A percentile compares a stretch with the other conserved stretches of the same genome.
Evolutionary conservation across 108 stramenopile genomes (phyloP).

Genomic region (Bacterosira constricta): DNA sequence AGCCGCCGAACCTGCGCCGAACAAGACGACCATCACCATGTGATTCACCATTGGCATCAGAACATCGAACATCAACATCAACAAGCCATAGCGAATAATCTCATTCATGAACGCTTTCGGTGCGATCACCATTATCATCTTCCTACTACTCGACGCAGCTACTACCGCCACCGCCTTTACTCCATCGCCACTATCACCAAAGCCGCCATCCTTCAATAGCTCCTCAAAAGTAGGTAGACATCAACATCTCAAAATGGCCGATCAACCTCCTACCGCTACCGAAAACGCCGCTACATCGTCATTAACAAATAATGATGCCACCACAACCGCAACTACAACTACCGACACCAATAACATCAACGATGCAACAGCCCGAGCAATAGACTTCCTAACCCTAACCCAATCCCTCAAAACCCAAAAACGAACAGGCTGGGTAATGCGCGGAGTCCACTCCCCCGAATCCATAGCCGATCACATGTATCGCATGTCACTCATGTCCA

Average conservation of each 20-base stretch:
- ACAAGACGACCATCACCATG: neutral
- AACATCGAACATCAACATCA: no score
- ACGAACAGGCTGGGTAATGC: constrained; percentile 75
- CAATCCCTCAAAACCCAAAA: constrained; percentile 70
- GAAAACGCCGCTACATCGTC: neutral
- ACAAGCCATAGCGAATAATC: no score
- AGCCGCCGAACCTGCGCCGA: no score
- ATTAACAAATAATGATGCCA: no score
- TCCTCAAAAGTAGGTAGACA: no score
- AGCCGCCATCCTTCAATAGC: no score
- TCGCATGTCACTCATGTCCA: constrained; percentile 70
- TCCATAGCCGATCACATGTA: constrained; percentile 83
- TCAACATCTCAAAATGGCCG: neutral
- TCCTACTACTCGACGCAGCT: no score
- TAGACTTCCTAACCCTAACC: constrained; percentile 69
- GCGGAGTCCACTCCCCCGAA: constrained; percentile 63
- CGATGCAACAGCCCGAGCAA: constrained; percentile 24
- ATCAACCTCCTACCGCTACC: neutral
- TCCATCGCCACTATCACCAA: no score
- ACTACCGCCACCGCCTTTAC: no score
- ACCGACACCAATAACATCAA: neutral
- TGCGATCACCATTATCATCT: no score
- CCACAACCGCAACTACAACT: neutral
- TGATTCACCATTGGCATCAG: neutral
- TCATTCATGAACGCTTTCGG: no score